Evolutionary conservation across 352 stramenopile genomes (phyloP).

Genomic region (Plasmopara viticola): DNA sequence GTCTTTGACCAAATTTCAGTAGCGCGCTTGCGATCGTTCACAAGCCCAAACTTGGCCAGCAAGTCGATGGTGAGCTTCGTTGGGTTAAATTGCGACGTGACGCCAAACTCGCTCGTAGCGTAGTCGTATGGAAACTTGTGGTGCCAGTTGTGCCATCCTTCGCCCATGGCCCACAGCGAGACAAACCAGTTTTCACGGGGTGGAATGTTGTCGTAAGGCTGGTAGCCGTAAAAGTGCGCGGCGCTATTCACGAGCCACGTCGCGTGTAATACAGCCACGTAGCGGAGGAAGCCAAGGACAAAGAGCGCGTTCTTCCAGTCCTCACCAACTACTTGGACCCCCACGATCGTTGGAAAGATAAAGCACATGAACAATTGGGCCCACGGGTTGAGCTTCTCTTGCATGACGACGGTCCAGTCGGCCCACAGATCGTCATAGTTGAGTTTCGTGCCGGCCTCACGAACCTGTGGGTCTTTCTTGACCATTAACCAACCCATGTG

Average conservation of each 20-base stretch:
- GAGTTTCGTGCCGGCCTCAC: conserved; percentile 88
- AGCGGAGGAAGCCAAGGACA: conserved; percentile 91
- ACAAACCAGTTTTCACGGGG: conserved; percentile 97
- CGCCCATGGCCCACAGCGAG: conserved; percentile 91
- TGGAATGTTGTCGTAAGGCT: conserved; percentile 95
- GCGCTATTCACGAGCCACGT: conserved; percentile 99
- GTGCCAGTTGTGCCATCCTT: conserved; percentile 99
- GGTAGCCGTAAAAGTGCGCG: conserved; percentile 97
- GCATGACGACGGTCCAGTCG: conserved; percentile 93
- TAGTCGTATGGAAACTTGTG: conserved; percentile 99
- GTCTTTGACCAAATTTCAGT: conserved; percentile 93
- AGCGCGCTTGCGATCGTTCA: conserved; percentile 92
- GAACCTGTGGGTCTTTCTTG: conserved; percentile 94
- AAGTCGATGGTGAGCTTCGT: conserved; percentile 97
- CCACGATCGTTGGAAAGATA: conserved; percentile 90
- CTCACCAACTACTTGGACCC: conserved; percentile 84
- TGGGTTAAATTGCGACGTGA: conserved; percentile 95
- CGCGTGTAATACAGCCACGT: conserved; percentile 92
- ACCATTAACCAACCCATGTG: conserved; percentile 99
- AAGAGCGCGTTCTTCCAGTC: conserved; percentile 95
- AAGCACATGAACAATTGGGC: conserved; percentile 98
- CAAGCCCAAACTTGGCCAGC: conserved; percentile 86
- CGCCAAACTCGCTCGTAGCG: conserved; percentile 95
- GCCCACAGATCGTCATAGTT: conserved; percentile 96
- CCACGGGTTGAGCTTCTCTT: conserved; percentile 97